Percentiles rank a stretch among this genome's conserved stretches.
Conservation (phyloP, 1,284 basidiomycete species). For the Ganoderma lingzhi region DNA sequence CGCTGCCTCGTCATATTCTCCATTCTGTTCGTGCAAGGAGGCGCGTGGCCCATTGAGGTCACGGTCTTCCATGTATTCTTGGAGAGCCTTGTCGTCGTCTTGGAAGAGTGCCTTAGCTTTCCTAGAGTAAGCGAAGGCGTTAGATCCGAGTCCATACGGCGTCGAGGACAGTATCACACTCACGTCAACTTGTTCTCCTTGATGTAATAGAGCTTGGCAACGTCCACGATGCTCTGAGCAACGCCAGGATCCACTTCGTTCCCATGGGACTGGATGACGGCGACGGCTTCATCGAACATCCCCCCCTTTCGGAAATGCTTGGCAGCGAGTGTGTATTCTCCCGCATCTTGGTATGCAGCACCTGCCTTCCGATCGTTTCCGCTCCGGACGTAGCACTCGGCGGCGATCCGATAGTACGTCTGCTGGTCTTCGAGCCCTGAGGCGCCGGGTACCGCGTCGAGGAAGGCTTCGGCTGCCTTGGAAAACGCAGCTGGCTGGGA, state of each 20-base stretch:
- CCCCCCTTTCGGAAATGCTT: slow-evolving; percentile 55
- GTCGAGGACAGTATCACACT: slow-evolving; percentile 30
- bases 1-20: slow-evolving; percentile 59
- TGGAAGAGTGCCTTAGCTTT: slow-evolving; percentile 58
- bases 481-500: slow-evolving; percentile 44
- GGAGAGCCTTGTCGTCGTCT: slow-evolving; percentile 52
- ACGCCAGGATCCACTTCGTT: slow-evolving; percentile 44
- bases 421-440: slow-evolving; percentile 35
- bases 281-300: slow-evolving; percentile 61
- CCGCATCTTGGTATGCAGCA: slow-evolving; percentile 7
- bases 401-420: slow-evolving; percentile 58
- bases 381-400: slow-evolving; percentile 57
- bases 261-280: slow-evolving; percentile 49
- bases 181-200: slow-evolving; percentile 53
- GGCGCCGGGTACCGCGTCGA: slow-evolving; percentile 39
- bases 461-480: slow-evolving; percentile 58
- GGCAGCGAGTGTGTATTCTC: slow-evolving; percentile 54
- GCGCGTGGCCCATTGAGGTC: slow-evolving; percentile 60
- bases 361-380: slow-evolving; percentile 50
- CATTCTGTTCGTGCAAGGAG: slow-evolving; percentile 52
- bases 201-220: slow-evolving; percentile 62
- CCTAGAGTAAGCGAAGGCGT: slow-evolving; percentile 40
- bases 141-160: too few relatives aligned
- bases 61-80: slow-evolving; percentile 63
- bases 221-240: slow-evolving; percentile 52